Percentiles rank a stretch among this genome's conserved stretches.
Conservation (phyloP, 2,329 filamentous ascomycete species). For the Fusarium temperatum region DNA sequence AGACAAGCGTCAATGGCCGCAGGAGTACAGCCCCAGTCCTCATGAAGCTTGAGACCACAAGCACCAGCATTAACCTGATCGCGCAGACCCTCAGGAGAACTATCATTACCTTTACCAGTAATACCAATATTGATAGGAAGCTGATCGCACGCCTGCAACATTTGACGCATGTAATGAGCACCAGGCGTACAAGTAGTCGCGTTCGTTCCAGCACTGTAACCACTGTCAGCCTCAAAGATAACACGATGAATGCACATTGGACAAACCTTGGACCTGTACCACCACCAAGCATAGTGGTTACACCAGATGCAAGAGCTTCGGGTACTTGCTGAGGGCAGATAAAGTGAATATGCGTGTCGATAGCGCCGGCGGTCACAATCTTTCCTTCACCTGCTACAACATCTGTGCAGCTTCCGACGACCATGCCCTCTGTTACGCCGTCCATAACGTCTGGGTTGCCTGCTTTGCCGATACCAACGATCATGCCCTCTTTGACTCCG, state of each 20-base stretch:
- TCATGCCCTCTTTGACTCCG: slow-evolving; percentile 86
- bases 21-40: slow-evolving; percentile 94
- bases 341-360: slow-evolving; percentile 92
- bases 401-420: slow-evolving; percentile 89
- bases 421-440: slow-evolving; percentile 78
- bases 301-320: slow-evolving; percentile 83
- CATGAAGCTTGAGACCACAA: slow-evolving; percentile 91
- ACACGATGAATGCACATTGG: not conserved
- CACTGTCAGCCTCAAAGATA: slow-evolving; percentile 12
- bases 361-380: slow-evolving; percentile 89
- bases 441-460: slow-evolving; percentile 99
- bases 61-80: slow-evolving; percentile 86
- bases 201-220: slow-evolving; percentile 78
- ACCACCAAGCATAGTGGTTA: slow-evolving; percentile 91
- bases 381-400: slow-evolving; percentile 90
- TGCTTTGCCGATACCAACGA: slow-evolving; percentile 91
- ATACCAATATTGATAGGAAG: slow-evolving; percentile 90
- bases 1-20: slow-evolving; percentile 91
- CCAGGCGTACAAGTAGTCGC: slow-evolving; percentile 95
- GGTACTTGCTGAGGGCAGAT: slow-evolving; percentile 93
- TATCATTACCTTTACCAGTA: slow-evolving; percentile 94
- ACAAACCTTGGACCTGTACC: slow-evolving; percentile 86
- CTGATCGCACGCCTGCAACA: slow-evolving; percentile 86
- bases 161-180: slow-evolving; percentile 81
- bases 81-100: slow-evolving; percentile 71